A percentile compares a stretch with the other conserved stretches of the same genome.
These are phyloP conservation scores for Herpetomonas muscarum DNA, from an alignment of 208 protist genomes.

Conservation along the genomic window DNA sequence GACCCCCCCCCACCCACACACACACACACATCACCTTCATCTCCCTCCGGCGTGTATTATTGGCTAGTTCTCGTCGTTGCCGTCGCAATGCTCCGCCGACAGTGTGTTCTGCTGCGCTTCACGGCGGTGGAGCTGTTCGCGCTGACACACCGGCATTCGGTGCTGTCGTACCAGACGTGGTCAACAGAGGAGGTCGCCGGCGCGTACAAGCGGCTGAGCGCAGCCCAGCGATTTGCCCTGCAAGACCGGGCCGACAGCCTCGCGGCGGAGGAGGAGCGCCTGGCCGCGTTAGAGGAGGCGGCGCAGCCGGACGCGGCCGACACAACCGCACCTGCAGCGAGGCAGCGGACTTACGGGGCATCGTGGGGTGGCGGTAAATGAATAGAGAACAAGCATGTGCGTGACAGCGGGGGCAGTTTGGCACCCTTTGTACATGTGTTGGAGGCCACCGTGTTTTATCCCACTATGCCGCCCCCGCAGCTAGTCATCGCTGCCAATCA, in stretches of 20 bases:
- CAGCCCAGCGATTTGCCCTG: conserved; percentile 13
- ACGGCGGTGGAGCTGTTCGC: conserved; percentile 41
- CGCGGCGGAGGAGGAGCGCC: conserved; percentile 9
- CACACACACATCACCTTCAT: neutral
- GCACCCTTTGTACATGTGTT: no score
- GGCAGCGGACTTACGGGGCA: neutral
- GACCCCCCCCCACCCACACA: no score
- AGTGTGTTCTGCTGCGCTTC: conserved; percentile 4
- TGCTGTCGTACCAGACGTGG: conserved; percentile 33
- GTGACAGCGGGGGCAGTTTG: no score
- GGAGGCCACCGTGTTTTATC: no score
- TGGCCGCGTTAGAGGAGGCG: conserved; percentile 9
- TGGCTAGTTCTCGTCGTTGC: neutral
- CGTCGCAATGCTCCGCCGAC: no score
- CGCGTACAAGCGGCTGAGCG: conserved; percentile 20
- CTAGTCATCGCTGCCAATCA: no score
- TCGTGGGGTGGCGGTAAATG: no score
- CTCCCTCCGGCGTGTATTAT: neutral
- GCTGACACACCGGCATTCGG: conserved; percentile 20
- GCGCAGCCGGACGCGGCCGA: neutral
- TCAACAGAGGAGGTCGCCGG: conserved; percentile 18
- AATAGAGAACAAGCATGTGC: no score
- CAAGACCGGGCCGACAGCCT: conserved; percentile 27
- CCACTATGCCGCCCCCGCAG: no score
- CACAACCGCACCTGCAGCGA: neutral